Percentiles rank a stretch among this genome's conserved stretches.
phyloP scores from a whole-genome alignment of 345 rosid species.

The Gossypium herbaceum region DNA sequence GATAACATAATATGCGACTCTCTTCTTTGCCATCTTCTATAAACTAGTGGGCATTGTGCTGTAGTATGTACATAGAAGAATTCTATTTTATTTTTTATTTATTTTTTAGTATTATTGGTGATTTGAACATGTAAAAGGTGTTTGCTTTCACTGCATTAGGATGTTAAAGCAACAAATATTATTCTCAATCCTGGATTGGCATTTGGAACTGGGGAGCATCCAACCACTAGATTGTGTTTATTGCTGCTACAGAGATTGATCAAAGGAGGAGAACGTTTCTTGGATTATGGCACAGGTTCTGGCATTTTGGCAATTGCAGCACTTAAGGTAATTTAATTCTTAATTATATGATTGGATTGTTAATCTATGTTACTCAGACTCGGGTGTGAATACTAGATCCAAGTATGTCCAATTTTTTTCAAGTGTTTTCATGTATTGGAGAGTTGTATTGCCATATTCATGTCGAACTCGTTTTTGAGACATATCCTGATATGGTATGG shows the following conservation, averaged over 20 bases:
- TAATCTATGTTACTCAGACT: background rate
- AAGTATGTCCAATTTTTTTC: background rate
- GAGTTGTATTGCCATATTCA: background rate
- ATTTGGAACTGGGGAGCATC: constrained; percentile 92
- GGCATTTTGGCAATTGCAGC: constrained; percentile 92
- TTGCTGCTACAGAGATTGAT: constrained; percentile 54
- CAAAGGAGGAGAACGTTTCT: constrained; percentile 69
- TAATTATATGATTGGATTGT: background rate
- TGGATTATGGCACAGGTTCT: constrained; percentile 93
- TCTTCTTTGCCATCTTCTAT: background rate
- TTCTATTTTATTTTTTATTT: background rate
- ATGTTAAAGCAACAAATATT: constrained; percentile 59
- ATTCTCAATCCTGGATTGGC: constrained; percentile 82
- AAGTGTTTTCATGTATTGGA: background rate
- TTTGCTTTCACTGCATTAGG: constrained; percentile 35
- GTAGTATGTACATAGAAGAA: background rate
- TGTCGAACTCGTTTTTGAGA: background rate
- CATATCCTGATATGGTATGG: background rate
- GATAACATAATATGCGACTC: background rate
- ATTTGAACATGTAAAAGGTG: background rate
- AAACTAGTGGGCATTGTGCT: background rate
- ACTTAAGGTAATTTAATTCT: constrained; percentile 49
- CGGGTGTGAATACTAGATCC: background rate
- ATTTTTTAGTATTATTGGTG: background rate
- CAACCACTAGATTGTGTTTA: constrained; percentile 69